Conservation (phyloP, 140 eudicot genomes). For the Bidens hawaiensis region DNA sequence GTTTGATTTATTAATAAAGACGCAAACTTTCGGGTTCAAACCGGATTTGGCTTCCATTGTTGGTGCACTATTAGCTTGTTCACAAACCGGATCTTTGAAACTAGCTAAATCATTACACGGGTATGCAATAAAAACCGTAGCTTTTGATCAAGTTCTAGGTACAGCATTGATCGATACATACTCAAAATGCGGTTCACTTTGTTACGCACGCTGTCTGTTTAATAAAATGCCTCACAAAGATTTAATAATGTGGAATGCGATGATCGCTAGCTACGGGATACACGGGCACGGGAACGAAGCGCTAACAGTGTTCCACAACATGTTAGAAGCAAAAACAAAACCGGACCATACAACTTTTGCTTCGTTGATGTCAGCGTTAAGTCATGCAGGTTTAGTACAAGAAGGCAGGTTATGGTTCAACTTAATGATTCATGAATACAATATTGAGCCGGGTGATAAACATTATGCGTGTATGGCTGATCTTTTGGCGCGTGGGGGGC, state of each 20-base stretch:
- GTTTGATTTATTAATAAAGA: conserved; percentile 50
- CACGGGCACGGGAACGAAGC: conserved; percentile 80
- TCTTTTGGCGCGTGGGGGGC: conserved; percentile 88
- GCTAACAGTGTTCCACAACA: conserved; percentile 44
- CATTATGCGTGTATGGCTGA: conserved; percentile 77
- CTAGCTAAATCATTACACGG: conserved; percentile 59
- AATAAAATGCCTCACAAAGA: conserved; percentile 42
- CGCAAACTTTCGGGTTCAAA: conserved; percentile 55
- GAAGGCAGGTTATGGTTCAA: conserved; percentile 71
- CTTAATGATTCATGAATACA: conserved; percentile 50
- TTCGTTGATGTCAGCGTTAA: conserved; percentile 66
- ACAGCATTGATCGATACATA: conserved; percentile 71
- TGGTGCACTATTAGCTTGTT: conserved; percentile 64
- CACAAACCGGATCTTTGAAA: conserved; percentile 56
- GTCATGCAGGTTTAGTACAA: conserved; percentile 77
- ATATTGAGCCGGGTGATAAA: conserved; percentile 56
- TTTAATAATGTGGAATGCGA: conserved; percentile 55
- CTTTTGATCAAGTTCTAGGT: conserved; percentile 31
- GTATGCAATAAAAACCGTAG: conserved; percentile 33
- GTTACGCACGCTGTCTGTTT: conserved; percentile 41
- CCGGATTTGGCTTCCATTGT: conserved; percentile 66
- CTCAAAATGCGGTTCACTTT: conserved; percentile 81
- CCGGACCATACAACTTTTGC: conserved; percentile 82
- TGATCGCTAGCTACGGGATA: conserved; percentile 73
- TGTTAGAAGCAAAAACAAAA: conserved; percentile 42